Conservation (phyloP, 148 eudicot species). For the Pouteria glomerata region DNA sequence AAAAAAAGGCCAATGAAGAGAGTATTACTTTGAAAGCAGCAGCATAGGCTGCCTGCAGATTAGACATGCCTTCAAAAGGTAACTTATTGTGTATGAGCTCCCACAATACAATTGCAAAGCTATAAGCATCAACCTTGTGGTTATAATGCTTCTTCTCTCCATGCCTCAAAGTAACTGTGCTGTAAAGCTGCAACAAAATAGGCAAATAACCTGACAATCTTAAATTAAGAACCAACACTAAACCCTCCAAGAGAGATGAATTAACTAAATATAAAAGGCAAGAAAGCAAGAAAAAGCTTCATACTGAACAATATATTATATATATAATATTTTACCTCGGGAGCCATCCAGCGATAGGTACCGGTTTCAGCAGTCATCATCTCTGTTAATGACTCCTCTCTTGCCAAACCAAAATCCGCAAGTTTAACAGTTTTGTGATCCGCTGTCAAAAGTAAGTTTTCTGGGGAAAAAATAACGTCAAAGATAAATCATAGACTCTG, state of each 20-base stretch:
- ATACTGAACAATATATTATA: too few species aligned
- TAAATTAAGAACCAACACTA: background rate
- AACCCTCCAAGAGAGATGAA: background rate
- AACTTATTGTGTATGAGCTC: conserved; percentile 84
- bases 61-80: conserved; percentile 98
- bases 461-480: conserved; percentile 22
- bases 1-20: too few species aligned
- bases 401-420: conserved; percentile 73
- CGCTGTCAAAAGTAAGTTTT: conserved; percentile 55
- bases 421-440: conserved; percentile 61
- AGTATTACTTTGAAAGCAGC: conserved; percentile 83
- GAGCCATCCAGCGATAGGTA: conserved; percentile 86
- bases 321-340: conserved; percentile 42
- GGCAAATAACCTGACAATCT: background rate
- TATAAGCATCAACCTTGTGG: conserved; percentile 93
- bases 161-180: conserved; percentile 90
- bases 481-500: background rate
- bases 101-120: conserved; percentile 96
- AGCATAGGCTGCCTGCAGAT: conserved; percentile 96
- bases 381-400: conserved; percentile 69
- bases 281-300: background rate
- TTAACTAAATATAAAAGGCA: too few species aligned
- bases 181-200: conserved; percentile 46
- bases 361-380: conserved; percentile 88
- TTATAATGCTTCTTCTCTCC: conserved; percentile 99